phyloP scores from a whole-genome alignment of 2,329 filamentous ascomycete species.

The Chrysosphaeria jannelii region DNA sequence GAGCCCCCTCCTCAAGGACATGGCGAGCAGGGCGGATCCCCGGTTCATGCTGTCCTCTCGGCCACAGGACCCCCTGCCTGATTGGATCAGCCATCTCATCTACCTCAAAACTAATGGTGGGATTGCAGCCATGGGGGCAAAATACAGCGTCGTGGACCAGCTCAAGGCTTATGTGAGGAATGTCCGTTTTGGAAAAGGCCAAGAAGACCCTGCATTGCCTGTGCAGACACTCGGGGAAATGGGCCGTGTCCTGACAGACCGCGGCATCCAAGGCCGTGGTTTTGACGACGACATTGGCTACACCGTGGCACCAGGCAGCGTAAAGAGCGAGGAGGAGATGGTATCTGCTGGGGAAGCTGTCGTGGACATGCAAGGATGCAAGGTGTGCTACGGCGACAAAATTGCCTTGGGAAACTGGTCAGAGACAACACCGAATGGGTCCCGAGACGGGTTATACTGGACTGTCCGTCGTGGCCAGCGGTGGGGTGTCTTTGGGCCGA shows the following conservation, averaged over 20 bases:
- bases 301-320: background rate
- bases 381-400: constrained; percentile 51
- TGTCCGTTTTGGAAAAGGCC: constrained; percentile 13
- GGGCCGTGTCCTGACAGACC: constrained; percentile 15
- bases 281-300: constrained; percentile 7
- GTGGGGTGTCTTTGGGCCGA: constrained; percentile 81
- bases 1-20: constrained; percentile 34
- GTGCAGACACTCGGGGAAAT: constrained; percentile 18
- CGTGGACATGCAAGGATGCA: constrained; percentile 66
- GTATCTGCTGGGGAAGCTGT: constrained; percentile 28
- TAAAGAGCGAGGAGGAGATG: background rate
- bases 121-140: constrained; percentile 33
- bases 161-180: constrained; percentile 17
- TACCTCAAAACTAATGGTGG: constrained; percentile 38
- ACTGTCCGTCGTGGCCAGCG: constrained; percentile 55
- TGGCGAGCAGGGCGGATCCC: constrained; percentile 37
- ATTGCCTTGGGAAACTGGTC: constrained; percentile 57
- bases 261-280: constrained; percentile 10
- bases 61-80: constrained; percentile 62
- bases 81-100: constrained; percentile 69
- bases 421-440: constrained; percentile 21
- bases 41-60: constrained; percentile 48
- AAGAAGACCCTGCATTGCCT: constrained; percentile 17
- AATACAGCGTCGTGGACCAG: constrained; percentile 25
- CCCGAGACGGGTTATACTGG: constrained; percentile 45